Evolutionary conservation across 768 basidiomycete species (phyloP), one percentile per base, ranked within the genome.

Genomic region (Tylopilus sp.): DNA sequence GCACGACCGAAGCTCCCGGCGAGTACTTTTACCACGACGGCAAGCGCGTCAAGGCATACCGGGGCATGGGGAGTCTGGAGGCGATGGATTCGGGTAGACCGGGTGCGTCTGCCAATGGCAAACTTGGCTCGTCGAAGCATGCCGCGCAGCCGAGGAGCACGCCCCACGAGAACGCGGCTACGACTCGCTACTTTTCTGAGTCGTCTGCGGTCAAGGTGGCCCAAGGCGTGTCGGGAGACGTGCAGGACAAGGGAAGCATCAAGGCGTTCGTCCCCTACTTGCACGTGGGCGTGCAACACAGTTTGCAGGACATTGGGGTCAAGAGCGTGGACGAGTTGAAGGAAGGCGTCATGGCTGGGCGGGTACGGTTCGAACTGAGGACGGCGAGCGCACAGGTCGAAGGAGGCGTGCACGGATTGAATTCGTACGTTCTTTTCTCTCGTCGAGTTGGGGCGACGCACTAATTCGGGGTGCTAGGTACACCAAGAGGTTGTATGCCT

Each of bases 21-120:
- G 94, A 98, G 75, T 99, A 97, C 77, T 98, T 97, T 71, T 99
- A 96, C 74, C 95, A 98, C 66, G 95, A 98, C 58, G 97, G 97
- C 57, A 97, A 97, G 78, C 87, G 97, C 44, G 93, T 98, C 68
- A 99, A 99, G 81, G 86, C 95, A 30, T 99, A 98, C 74, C 87
- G 97, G 52, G 97, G 97, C 6, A 99, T 99, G 97, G 96, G 97
- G 19, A 90, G 87, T 65, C 78, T 98, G 64, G 92, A 95, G 72
- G 91, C 92, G 4, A 95, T 93, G 91, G 89, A 90, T 50, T 84
- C 89, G 60, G 85, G 86, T 33, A 85, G 83, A 57, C 68, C 80
- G 3, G 66, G 63, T 1, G 7, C n/a, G 46, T 2, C 55, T 31
- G 67, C 60, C 24, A 62, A 59, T 37, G 59, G 66, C n/a, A 59